Evolutionary conservation across 371 early-diverging fungal genomes (phyloP).

Genomic region (Zancudomyces culisetae): DNA sequence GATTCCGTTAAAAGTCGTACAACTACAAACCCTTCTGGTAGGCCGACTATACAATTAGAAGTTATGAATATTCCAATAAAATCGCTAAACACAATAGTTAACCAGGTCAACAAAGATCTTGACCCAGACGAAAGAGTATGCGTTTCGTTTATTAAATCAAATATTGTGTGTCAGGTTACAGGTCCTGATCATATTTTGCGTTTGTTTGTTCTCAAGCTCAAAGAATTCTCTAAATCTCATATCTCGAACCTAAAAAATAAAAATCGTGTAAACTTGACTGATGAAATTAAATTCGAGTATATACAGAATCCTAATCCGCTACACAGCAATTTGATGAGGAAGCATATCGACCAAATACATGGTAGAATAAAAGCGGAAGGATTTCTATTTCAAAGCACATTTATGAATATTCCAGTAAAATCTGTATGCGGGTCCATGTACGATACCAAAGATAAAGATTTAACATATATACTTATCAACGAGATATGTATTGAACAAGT

Average conservation of each 20-base stretch:
- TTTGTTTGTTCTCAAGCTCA: background rate
- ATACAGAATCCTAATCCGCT: slow-evolving; percentile 70
- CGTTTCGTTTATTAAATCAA: background rate
- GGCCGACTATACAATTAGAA: too few species aligned
- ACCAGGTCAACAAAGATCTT: too few species aligned
- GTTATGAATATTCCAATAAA: too few species aligned
- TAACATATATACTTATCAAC: slow-evolving; percentile 35
- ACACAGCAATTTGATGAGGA: slow-evolving; percentile 45
- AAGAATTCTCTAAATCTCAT: too few species aligned
- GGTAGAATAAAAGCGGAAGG: slow-evolving; percentile 13
- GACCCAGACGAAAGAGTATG: slow-evolving; percentile 8
- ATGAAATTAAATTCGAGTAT: too few species aligned
- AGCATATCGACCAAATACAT: slow-evolving; percentile 22
- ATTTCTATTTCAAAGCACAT: slow-evolving; percentile 19
- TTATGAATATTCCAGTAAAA: slow-evolving; percentile 54
- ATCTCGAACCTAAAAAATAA: too few species aligned
- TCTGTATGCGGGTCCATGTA: slow-evolving; percentile 42
- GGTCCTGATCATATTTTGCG: background rate
- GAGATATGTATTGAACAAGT: slow-evolving; percentile 57
- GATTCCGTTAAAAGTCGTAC: too few species aligned
- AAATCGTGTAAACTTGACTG: too few species aligned
- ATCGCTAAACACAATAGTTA: too few species aligned
- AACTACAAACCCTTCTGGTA: too few species aligned
- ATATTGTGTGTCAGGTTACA: background rate
- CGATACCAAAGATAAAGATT: slow-evolving; percentile 6